These are phyloP conservation scores for Avena eriantha DNA, from an alignment of 176 grass and related monocot species.

Conservation along the genomic window DNA sequence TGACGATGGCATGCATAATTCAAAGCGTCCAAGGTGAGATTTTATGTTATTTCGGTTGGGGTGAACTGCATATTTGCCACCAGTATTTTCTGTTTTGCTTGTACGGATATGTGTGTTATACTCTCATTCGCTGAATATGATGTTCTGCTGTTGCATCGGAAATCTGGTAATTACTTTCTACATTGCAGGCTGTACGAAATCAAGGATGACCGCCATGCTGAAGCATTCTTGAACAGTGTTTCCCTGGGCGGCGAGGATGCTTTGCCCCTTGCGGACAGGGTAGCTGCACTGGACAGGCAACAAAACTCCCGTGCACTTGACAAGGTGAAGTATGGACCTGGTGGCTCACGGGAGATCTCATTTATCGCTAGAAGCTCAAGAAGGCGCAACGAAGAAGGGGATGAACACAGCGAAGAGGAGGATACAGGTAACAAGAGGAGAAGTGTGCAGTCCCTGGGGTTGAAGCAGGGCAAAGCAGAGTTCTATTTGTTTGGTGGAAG, in stretches of 20 bases:
- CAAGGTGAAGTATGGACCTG: constrained; percentile 74
- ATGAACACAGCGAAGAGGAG: constrained; percentile 42
- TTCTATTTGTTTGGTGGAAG: constrained; percentile 74
- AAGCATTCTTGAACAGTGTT: constrained; percentile 71
- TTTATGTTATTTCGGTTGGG: neutral
- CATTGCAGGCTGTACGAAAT: constrained; percentile 86
- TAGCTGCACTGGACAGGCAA: constrained; percentile 54
- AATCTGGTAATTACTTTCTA: constrained; percentile 25
- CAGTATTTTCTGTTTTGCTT: neutral
- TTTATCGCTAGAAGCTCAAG: constrained; percentile 61
- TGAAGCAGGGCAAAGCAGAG: constrained; percentile 79
- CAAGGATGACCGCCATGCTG: constrained; percentile 86
- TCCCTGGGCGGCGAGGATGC: constrained; percentile 77
- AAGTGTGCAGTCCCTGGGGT: constrained; percentile 63
- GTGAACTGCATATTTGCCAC: neutral
- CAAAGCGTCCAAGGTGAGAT: constrained; percentile 74
- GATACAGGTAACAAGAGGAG: constrained; percentile 58
- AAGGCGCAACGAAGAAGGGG: constrained; percentile 38
- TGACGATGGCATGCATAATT: constrained; percentile 54
- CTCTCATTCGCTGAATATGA: neutral
- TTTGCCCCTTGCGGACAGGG: constrained; percentile 66
- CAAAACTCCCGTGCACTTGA: constrained; percentile 34
- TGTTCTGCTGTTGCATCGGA: constrained; percentile 5
- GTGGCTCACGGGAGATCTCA: constrained; percentile 76
- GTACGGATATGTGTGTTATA: neutral